phyloP scores from a whole-genome alignment of 1,284 basidiomycete genomes.

The Irpex sp. region DNA sequence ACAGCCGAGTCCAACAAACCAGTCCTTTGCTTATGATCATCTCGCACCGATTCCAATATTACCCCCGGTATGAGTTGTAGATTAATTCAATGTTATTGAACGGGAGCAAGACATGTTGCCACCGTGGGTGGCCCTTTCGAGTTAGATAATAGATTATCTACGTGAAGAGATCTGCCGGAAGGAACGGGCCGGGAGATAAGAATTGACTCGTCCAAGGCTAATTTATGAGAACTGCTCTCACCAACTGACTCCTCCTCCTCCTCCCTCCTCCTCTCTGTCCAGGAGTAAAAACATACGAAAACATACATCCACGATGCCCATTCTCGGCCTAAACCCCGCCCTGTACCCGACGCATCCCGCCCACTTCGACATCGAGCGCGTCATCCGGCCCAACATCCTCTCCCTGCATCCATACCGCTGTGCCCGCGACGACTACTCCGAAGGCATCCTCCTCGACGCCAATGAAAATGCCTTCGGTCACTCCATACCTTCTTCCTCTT shows the following conservation, averaged over 20 bases:
- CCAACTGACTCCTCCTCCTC: neutral
- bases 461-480: constrained; percentile 96
- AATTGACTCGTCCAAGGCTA: neutral
- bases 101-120: neutral
- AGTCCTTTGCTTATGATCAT: too few species aligned
- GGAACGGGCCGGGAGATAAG: neutral
- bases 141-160: too few species aligned
- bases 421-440: constrained; percentile 93
- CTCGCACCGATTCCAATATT: too few species aligned
- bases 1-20: too few species aligned
- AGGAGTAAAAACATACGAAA: too few species aligned
- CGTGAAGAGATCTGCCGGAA: neutral
- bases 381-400: constrained; percentile 93
- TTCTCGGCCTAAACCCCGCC: constrained; percentile 40
- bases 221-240: neutral
- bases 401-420: constrained; percentile 92
- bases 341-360: constrained; percentile 51
- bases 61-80: too few species aligned
- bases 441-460: constrained; percentile 94
- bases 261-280: neutral
- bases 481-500: constrained; percentile 50
- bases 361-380: constrained; percentile 81
- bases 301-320: constrained; percentile 33
- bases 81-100: too few species aligned
- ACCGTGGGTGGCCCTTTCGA: neutral